A percentile compares a stretch with the other conserved stretches of the same genome.
These are phyloP conservation scores for Ilyonectria destructans DNA, from an alignment of 2,329 filamentous ascomycete species.

Conservation along the genomic window DNA sequence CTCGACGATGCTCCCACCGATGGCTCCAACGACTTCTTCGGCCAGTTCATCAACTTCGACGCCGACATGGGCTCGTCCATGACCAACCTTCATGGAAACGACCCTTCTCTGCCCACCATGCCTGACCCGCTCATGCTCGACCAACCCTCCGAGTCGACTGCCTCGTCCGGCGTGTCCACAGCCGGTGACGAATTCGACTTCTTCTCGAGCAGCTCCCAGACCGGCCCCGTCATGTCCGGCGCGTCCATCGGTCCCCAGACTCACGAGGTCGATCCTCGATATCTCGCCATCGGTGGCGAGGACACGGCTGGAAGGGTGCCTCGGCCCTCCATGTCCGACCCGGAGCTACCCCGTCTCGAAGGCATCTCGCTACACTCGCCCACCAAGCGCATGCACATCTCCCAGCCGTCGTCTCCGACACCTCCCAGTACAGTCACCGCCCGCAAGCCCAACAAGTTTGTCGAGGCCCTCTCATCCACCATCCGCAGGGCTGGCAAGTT, in stretches of 20 bases:
- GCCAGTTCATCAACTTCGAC: slow-evolving; percentile 58
- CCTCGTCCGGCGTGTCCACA: slow-evolving; percentile 56
- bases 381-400: slow-evolving; percentile 49
- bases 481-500: slow-evolving; percentile 58
- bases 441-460: slow-evolving; percentile 58
- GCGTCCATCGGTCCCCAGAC: slow-evolving; percentile 32
- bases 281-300: slow-evolving; percentile 45
- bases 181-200: slow-evolving; percentile 56
- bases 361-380: slow-evolving; percentile 64
- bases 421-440: slow-evolving; percentile 49
- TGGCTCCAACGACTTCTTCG: slow-evolving; percentile 54
- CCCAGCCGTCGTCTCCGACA: slow-evolving; percentile 53
- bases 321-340: slow-evolving; percentile 63
- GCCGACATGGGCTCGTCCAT: slow-evolving; percentile 45
- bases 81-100: slow-evolving; percentile 40
- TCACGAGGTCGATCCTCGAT: slow-evolving; percentile 52
- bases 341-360: slow-evolving; percentile 64
- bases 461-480: slow-evolving; percentile 60
- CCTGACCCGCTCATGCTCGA: slow-evolving; percentile 51
- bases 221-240: slow-evolving; percentile 44
- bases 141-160: slow-evolving; percentile 52
- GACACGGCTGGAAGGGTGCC: slow-evolving; percentile 45
- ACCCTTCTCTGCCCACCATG: slow-evolving; percentile 46
- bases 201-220: slow-evolving; percentile 54
- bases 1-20: slow-evolving; percentile 51